These are phyloP conservation scores for Durio zibethinus DNA, from an alignment of 345 rosid species.

Conservation along the genomic window DNA sequence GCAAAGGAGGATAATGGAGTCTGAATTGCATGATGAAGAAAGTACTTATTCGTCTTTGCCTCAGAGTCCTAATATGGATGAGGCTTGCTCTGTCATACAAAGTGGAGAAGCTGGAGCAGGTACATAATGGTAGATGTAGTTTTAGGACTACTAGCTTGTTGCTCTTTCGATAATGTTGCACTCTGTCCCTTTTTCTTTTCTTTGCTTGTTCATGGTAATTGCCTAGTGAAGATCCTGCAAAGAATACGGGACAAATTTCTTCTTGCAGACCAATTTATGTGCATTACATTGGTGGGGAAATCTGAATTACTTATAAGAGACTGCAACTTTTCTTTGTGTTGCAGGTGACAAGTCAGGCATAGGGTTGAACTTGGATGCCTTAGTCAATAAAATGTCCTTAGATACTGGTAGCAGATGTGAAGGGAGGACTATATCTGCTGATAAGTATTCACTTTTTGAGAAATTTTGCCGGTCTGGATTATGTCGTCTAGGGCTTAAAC, in stretches of 20 bases:
- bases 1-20: slow-evolving; percentile 47
- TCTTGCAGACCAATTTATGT: not conserved
- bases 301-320: not conserved
- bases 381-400: slow-evolving; percentile 16
- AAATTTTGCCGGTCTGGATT: slow-evolving; percentile 67
- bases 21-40: slow-evolving; percentile 16
- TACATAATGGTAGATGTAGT: slow-evolving; percentile 11
- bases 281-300: not conserved
- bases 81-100: slow-evolving; percentile 3
- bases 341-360: slow-evolving; percentile 33
- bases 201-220: not conserved
- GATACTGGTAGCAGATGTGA: slow-evolving; percentile 22
- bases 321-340: slow-evolving; percentile 1
- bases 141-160: not conserved
- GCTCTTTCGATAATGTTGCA: no score
- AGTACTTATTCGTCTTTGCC: slow-evolving; percentile 3
- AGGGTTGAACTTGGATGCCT: slow-evolving; percentile 16
- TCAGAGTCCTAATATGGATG: slow-evolving; percentile 1
- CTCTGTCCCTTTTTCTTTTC: slow-evolving; percentile 4
- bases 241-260: not conserved
- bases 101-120: slow-evolving; percentile 22
- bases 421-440: slow-evolving; percentile 18
- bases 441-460: slow-evolving; percentile 52
- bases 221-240: not conserved
- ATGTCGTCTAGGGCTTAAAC: slow-evolving; percentile 58